Conservation (phyloP, 805 yeast species). For the Barnettozyma californica region DNA sequence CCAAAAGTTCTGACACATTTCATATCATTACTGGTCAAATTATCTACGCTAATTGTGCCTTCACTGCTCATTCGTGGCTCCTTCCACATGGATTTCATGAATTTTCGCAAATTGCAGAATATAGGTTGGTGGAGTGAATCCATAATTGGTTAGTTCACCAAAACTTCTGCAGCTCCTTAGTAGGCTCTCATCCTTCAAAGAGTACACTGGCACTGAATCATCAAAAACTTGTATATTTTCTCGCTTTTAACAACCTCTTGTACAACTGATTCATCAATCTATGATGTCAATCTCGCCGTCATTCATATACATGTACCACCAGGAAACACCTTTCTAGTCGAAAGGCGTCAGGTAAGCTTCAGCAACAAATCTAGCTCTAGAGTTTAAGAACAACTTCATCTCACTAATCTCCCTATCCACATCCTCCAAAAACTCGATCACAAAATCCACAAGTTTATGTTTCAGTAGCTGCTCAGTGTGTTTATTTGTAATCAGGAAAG, state of each 20-base stretch:
- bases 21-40: constrained; percentile 69
- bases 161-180: no score
- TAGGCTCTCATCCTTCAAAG: background rate
- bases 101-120: background rate
- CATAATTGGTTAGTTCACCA: background rate
- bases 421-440: constrained; percentile 97
- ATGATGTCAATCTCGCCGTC: background rate
- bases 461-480: constrained; percentile 96
- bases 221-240: background rate
- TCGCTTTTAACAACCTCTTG: background rate
- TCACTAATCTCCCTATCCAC: constrained; percentile 98
- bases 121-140: background rate
- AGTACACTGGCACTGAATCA: background rate
- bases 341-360: constrained; percentile 91
- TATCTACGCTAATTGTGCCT: constrained; percentile 58
- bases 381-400: constrained; percentile 93
- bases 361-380: constrained; percentile 96
- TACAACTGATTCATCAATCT: background rate
- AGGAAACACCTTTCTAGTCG: constrained; percentile 53
- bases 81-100: background rate
- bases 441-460: constrained; percentile 91
- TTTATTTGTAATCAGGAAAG: constrained; percentile 86
- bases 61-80: constrained; percentile 46
- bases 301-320: no score
- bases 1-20: constrained; percentile 55